These are phyloP conservation scores for Cladosporium sp. DNA, from an alignment of 2,329 filamentous ascomycete genomes.

Conservation along the genomic window DNA sequence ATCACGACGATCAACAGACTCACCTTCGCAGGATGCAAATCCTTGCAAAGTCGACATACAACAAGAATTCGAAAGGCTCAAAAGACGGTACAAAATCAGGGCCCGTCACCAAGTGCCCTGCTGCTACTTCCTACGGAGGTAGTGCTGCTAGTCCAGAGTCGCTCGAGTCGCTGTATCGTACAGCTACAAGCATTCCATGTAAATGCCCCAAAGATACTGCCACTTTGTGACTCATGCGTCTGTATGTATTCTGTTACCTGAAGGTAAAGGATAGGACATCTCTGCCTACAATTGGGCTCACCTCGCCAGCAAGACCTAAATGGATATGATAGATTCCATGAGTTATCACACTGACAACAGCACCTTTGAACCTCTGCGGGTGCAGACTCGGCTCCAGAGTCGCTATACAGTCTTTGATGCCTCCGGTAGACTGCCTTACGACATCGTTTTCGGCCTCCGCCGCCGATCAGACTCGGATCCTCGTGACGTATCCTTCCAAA, in stretches of 20 bases:
- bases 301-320: neutral
- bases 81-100: neutral
- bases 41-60: neutral
- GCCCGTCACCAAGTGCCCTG: neutral
- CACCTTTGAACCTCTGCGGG: constrained; percentile 11
- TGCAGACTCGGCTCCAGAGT: constrained; percentile 20
- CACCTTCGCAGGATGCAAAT: neutral
- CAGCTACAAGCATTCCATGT: neutral
- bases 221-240: neutral
- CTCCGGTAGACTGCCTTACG: constrained; percentile 25
- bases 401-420: constrained; percentile 24
- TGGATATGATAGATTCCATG: neutral
- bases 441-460: constrained; percentile 24
- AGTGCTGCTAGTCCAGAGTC: neutral
- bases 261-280: neutral
- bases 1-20: neutral
- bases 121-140: no score
- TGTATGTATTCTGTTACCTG: neutral
- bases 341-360: neutral
- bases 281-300: neutral
- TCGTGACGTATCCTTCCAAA: constrained; percentile 21
- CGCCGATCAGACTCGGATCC: constrained; percentile 23
- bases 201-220: neutral
- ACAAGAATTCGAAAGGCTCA: neutral
- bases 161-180: neutral